Base-by-base conservation (phyloP, 352 stramenopile genomes). In the Phytopythium helicoides region DNA sequence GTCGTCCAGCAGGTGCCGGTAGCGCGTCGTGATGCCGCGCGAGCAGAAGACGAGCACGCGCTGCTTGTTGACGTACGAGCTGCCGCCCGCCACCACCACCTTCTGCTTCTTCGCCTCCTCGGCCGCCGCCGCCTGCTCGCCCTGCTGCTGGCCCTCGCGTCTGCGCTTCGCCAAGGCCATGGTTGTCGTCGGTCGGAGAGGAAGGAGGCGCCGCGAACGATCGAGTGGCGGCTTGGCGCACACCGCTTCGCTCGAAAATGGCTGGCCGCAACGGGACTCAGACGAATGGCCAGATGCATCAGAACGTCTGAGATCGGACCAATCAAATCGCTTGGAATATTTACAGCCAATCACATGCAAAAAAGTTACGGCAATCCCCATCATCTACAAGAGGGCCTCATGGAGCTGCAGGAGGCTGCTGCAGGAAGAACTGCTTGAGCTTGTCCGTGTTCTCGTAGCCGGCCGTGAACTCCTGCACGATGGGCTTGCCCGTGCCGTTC, bases 1-100 rank as follows among this genome's bases (percentile, higher is more conserved):
- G 73, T 99, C 97, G 66, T 99, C 96, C 54, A 99, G 75, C 36
- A 99, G 70, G 74, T 99, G 97, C 42, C 98, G 87, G 71, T 98
- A 99, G 39, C 97, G 86, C 15, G 96, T 95, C 50, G 79, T 97
- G 68, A 97, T 94, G 53, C 92, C 92, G 18, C 92, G 86, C 58
- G 89, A 97, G 52, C 78, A 94, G 57, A 98, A 95, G 45, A 98
- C 87, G 28, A 98, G 80, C 61, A 96, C 86, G 28, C 92, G 87
- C 73, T 97, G 89, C 69, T 97, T 97, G 81, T 97, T 97, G 10
- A 87, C 41, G 65, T 96, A 97, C 54, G 73, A 74, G 41, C 25
- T 62, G 47, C 58, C 68, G 34, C 61, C 68, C 1, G 64, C 55
- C 11, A 56, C 58, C 8, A 48, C 56, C 47, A 78, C 44, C 31